Evolutionary conservation across 2,329 filamentous ascomycete genomes (phyloP), one percentile per base, ranked within the genome.

Genomic region (Trichoderma harzianum): DNA sequence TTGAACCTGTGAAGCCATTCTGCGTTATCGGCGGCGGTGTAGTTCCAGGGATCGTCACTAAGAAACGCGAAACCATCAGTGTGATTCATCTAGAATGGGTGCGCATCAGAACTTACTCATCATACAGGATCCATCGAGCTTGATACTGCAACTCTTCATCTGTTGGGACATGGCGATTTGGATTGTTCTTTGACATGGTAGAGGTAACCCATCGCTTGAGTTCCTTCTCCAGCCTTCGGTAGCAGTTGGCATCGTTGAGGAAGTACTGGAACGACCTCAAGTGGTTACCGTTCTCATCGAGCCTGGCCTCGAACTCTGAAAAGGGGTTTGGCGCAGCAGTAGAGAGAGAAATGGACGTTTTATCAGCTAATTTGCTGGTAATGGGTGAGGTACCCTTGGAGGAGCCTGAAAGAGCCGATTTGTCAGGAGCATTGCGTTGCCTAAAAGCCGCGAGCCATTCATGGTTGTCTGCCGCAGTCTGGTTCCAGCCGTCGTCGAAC

Each of bases 1-100:
- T 91, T 91, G 81, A 91, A 90, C 58, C 88, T 85, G 70, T 85
- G 83, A 14, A 91, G 83, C 89, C 89, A 91, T 78, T 91, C 88
- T 1, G 83, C 84, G 74, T 91, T 90, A 76, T 73, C 72, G 7
- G 72, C 72, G 18, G 72, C 69, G 28, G 72, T 73, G 32, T 73
- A 66, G 43, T 73, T 73, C 72, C 72, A 73, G 1, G 72, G 69
- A 43, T 73, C 72, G 53, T 73, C 72, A 91, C 89, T 34, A 47
- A 39, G 14, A 47, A 61, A 32, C 32, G n/a, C 3, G 14, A 28
- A 14, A 8, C 5, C 12, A 58, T 69, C 47, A 60, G 55, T 11
- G 6, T 24, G 26, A 18, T 28, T 62, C 21, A 47, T 70, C 24
- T n/a, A 26, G 7, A 14, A 1, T 14, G 8, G 7, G 7, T 28